phyloP scores from a whole-genome alignment of 768 basidiomycete genomes.

The Hypholoma fasciculare region DNA sequence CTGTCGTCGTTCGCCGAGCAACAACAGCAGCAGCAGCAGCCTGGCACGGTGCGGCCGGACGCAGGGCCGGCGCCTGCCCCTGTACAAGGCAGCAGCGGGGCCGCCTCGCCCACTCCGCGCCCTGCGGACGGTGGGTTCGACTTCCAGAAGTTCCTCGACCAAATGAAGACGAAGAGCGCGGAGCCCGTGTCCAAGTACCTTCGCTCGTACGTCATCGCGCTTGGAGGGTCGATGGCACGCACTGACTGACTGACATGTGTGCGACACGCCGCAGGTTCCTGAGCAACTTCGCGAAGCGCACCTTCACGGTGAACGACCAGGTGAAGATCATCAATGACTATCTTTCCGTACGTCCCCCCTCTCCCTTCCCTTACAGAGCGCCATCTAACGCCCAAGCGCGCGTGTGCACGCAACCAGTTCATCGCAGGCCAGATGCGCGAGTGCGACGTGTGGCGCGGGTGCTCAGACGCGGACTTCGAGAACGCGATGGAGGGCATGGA shows the following conservation, averaged over 20 bases:
- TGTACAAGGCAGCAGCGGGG: slow-evolving; percentile 19
- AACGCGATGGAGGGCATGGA: slow-evolving; percentile 99
- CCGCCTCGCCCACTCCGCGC: slow-evolving; percentile 30
- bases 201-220: slow-evolving; percentile 69
- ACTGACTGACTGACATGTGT: no score
- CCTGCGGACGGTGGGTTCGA: slow-evolving; percentile 65
- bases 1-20: slow-evolving; percentile 49
- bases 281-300: slow-evolving; percentile 89
- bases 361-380: slow-evolving; percentile 6
- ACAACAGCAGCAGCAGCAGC: slow-evolving; percentile 37
- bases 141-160: slow-evolving; percentile 93
- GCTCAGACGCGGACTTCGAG: slow-evolving; percentile 84
- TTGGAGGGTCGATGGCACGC: not conserved
- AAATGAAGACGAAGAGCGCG: slow-evolving; percentile 85
- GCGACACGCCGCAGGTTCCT: slow-evolving; percentile 61
- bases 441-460: slow-evolving; percentile 79
- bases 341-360: slow-evolving; percentile 57
- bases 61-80: no score
- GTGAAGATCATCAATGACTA: slow-evolving; percentile 96
- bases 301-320: slow-evolving; percentile 91
- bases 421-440: slow-evolving; percentile 87
- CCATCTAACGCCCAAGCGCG: no score
- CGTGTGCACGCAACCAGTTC: slow-evolving; percentile 52
- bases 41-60: not conserved
- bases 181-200: slow-evolving; percentile 96